Base-by-base conservation (phyloP, 106 monocot species). In the Amphibolis antarctica region DNA sequence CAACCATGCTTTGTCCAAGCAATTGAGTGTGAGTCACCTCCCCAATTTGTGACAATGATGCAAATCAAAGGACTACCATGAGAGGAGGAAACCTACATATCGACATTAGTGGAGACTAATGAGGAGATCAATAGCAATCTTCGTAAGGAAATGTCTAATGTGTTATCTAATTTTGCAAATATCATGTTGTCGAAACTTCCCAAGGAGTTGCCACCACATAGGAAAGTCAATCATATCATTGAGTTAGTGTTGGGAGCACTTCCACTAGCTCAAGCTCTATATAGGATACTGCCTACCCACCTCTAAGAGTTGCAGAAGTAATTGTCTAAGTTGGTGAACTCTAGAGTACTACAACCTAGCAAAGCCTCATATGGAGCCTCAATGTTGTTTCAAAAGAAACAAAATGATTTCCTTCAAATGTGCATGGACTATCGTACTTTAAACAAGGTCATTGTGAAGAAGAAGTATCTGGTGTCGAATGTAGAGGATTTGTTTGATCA, bases 381-480 rank as follows among this genome's bases (percentile, higher is more conserved):
- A 4, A 36, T 36, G 0, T 36, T 64, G 46, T 64, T 64, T 5
- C 12, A 28, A 0, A 48, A 64, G 28, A 66, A 66, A 46, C 22
- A 50, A 30, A 52, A 66, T 53, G 52, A 17, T 0, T 29, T 4
- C 5, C 52, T 31, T 1, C 5, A 46, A 15, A 49, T 66, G 29
- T 52, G 51, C 13, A 19, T 66, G 1, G 53, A 68, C 14, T 55
- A 55, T 44, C 15, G 42, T 28, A 55, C 54, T 0, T 11, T 68
- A 2, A 68, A 68, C 67, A 68, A 56, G 24, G 21, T 68, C 18
- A 68, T 27, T 5, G 20, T 68, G 21, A 36, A 36, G 9, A 56
- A 55, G 1, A n/a, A 42, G 0, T 56, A 42, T 19, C 67, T 36
- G 10, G 14, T 68, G 4, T 21, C 12, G 0, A 56, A 43, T 31